These are phyloP conservation scores for Sclerotiophoma versabilis DNA, from an alignment of 2,329 filamentous ascomycete genomes.

Conservation along the genomic window DNA sequence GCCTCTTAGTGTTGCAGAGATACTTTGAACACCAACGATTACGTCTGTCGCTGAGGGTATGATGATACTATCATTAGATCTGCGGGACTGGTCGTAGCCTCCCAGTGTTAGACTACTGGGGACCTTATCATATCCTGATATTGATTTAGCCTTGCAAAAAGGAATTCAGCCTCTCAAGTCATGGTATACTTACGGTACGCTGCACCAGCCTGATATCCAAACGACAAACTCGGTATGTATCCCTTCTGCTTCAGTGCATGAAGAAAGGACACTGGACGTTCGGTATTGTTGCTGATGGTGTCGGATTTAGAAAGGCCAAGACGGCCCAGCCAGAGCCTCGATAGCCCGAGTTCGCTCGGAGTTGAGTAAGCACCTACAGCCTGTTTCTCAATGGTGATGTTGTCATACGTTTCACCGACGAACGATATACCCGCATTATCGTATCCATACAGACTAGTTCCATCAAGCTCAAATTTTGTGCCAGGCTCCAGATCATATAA, in stretches of 20 bases:
- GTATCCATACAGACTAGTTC: conserved; percentile 71
- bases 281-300: not conserved
- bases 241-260: conserved; percentile 60
- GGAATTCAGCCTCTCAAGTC: not conserved
- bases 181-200: conserved; percentile 62
- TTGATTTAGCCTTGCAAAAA: conserved; percentile 7
- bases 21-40: conserved; percentile 62
- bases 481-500: conserved; percentile 66
- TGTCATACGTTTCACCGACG: conserved; percentile 48
- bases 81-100: conserved; percentile 70
- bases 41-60: conserved; percentile 62
- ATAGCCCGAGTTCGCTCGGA: conserved; percentile 51
- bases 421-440: conserved; percentile 52
- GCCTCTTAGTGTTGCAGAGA: conserved; percentile 48
- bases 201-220: conserved; percentile 77
- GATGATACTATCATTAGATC: conserved; percentile 67
- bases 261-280: conserved; percentile 57
- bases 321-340: conserved; percentile 54
- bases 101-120: conserved; percentile 66
- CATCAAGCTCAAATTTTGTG: conserved; percentile 62
- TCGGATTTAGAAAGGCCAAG: conserved; percentile 54
- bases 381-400: not conserved
- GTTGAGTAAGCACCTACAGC: conserved; percentile 39
- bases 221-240: conserved; percentile 74
- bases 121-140: conserved; percentile 42